Percentiles rank a stretch among this genome's conserved stretches.
Conservation (phyloP, 2,329 filamentous ascomycete genomes). For the Colletotrichum viniferum region DNA sequence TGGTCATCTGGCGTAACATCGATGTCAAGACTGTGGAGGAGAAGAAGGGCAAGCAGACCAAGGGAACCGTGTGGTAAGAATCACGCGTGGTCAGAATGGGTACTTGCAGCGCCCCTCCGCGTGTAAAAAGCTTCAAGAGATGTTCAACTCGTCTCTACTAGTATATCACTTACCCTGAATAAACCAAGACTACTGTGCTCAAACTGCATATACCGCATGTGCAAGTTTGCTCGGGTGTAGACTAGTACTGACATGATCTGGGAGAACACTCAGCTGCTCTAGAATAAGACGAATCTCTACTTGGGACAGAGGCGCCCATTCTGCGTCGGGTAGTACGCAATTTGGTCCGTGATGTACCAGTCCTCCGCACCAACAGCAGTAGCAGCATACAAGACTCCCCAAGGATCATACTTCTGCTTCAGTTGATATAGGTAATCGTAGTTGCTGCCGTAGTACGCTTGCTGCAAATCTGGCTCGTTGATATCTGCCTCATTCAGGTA, state of each 20-base stretch:
- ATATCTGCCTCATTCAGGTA: constrained; percentile 38
- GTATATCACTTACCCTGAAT: neutral
- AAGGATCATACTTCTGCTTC: constrained; percentile 40
- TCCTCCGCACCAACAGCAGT: constrained; percentile 42
- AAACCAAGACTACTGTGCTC: neutral
- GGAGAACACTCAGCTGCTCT: neutral
- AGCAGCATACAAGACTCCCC: constrained; percentile 37
- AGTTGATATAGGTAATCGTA: constrained; percentile 36
- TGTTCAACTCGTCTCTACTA: neutral
- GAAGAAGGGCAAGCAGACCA: constrained; percentile 36
- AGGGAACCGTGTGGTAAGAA: constrained; percentile 34
- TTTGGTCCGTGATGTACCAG: constrained; percentile 28
- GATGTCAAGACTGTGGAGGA: constrained; percentile 43
- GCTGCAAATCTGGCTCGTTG: constrained; percentile 39
- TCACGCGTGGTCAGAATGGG: neutral
- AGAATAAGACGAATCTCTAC: neutral
- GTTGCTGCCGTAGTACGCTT: constrained; percentile 39
- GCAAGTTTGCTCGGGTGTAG: neutral
- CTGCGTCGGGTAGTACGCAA: neutral
- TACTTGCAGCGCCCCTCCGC: neutral
- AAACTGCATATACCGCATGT: neutral
- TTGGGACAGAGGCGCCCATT: neutral
- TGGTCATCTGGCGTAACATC: constrained; percentile 43
- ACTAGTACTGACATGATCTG: neutral
- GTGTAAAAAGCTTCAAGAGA: neutral